Evolutionary conservation across 2,329 filamentous ascomycete species (phyloP), one percentile per base, ranked within the genome.

Genomic region (Colletotrichum tabaci): DNA sequence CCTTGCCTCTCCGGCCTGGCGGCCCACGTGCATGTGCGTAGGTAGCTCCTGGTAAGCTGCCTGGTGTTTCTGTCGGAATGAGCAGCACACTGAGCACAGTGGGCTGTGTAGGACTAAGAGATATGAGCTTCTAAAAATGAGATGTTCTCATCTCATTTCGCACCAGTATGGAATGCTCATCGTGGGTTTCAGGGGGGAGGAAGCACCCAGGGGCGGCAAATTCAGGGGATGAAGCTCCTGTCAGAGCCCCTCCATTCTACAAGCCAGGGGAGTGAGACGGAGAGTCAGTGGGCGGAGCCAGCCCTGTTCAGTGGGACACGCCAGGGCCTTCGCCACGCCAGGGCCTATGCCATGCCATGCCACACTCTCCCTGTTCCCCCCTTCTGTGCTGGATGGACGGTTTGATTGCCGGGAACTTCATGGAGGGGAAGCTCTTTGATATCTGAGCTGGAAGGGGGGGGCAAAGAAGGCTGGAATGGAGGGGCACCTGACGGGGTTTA

Each of bases 291-390:
- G 46, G 15, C 18, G 50, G 46, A 47, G 23, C 21, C 55, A 61
- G 57, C 68, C 58, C 68, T 68, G 68, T 61, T n/a, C 58, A 38
- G 38, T 71, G 65, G 68, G 18, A 66, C 65, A 50, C 55, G 40
- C 18, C 18, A 18, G 38, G 47, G 67, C 21, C 67, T 63, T 71
- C 64, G 65, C 68, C 68, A 63, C 68, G 40, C 26, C 23, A 26
- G 23, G 23, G 23, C 3, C 23, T 26, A n/a, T n/a, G n/a, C n/a
- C 26, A 4, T 26, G 65, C 68, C 68, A 63, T 64, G 40, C 26
- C 44, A 47, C 52, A 47, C 52, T 35, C 44, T 30, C 26, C 44
- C 26, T 30, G 8, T 46, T 16, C 42, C 50, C 5, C 23, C 55
- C 12, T n/a, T 16, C 10, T 50, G 30, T n/a, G 53, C n/a, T 47